Conservation (phyloP, 116 monocot species). For the Trichopus zeylanicus region DNA sequence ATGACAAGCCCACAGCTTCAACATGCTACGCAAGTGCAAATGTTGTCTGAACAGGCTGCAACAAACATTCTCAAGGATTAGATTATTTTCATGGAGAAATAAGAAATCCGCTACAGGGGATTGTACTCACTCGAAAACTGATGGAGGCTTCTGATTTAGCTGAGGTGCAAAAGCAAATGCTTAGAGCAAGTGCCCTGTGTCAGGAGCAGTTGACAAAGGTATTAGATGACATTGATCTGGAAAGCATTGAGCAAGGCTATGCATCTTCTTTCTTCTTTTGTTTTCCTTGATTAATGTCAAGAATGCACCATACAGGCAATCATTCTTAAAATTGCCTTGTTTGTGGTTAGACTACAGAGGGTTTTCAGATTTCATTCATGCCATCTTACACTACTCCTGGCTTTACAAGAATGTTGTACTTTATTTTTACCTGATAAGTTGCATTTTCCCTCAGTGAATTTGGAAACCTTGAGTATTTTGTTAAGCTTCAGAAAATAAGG, state of each 20-base stretch:
- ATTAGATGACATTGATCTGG: constrained; percentile 61
- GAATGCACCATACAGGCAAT: no score
- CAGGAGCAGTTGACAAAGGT: constrained; percentile 69
- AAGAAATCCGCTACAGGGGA: constrained; percentile 68
- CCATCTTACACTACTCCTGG: no score
- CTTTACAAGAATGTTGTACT: no score
- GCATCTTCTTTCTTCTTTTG: not conserved
- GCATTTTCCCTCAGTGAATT: no score
- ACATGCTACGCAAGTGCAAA: constrained; percentile 55
- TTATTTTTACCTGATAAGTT: no score
- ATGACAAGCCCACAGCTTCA: constrained; percentile 65
- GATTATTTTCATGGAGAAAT: constrained; percentile 50
- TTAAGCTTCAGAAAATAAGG: no score
- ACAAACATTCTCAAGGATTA: constrained; percentile 52
- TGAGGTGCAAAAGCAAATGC: constrained; percentile 51
- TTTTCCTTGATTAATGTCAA: not conserved
- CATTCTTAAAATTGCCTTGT: no score
- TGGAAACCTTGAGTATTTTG: no score
- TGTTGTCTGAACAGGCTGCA: constrained; percentile 48
- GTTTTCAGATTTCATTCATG: no score
- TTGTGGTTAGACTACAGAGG: no score
- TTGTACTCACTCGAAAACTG: constrained; percentile 48
- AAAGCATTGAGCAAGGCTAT: constrained; percentile 82
- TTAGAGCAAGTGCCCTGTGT: constrained; percentile 51
- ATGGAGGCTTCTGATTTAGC: constrained; percentile 55